phyloP scores from a whole-genome alignment of 306 rosid species.

The Cicer cuneatum region DNA sequence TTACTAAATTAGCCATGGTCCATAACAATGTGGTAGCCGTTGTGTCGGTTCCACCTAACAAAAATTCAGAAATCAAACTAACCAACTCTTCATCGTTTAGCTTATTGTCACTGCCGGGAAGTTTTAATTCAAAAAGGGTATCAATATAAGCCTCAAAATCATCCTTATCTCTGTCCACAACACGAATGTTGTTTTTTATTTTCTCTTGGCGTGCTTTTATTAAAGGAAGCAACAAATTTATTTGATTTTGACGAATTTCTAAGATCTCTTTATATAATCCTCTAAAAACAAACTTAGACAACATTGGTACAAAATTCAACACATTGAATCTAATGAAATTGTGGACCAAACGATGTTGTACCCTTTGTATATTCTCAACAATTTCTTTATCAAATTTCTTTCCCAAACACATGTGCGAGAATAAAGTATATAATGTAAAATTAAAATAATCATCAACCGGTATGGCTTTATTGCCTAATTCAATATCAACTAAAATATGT shows the following conservation, averaged over 20 bases:
- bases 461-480: constrained; percentile 27
- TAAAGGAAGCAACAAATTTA: constrained; percentile 46
- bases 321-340: constrained; percentile 54
- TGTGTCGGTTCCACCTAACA: constrained; percentile 64
- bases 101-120: constrained; percentile 42
- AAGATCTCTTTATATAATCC: constrained; percentile 49
- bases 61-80: constrained; percentile 57
- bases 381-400: constrained; percentile 44
- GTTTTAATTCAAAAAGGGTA: constrained; percentile 52
- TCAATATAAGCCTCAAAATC: constrained; percentile 52
- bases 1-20: constrained; percentile 65
- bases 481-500: constrained; percentile 24
- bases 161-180: neutral
- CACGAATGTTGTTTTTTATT: constrained; percentile 6
- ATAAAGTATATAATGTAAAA: constrained; percentile 43
- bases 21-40: constrained; percentile 53
- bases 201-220: constrained; percentile 53
- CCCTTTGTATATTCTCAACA: constrained; percentile 36
- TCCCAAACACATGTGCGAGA: constrained; percentile 54
- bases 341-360: constrained; percentile 35
- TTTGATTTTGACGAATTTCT: constrained; percentile 47
- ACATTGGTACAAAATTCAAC: constrained; percentile 51
- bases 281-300: constrained; percentile 54
- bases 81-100: constrained; percentile 52
- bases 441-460: constrained; percentile 46